A percentile compares a stretch with the other conserved stretches of the same genome.
These are phyloP conservation scores for Hevea brasiliensis DNA, from an alignment of 345 rosid species.

Conservation along the genomic window DNA sequence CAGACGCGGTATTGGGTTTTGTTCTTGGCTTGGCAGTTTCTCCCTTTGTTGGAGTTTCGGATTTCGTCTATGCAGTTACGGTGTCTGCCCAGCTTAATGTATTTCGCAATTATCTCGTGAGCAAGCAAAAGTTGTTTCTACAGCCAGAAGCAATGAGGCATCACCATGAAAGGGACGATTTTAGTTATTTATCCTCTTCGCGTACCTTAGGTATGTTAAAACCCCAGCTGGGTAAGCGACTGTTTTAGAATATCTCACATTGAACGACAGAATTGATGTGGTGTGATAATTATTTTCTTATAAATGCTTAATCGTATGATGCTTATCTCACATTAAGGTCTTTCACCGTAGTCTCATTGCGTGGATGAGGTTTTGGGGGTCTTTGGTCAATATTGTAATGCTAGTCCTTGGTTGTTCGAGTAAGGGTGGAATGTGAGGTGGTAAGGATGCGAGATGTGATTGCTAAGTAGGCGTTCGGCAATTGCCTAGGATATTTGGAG, in stretches of 20 bases:
- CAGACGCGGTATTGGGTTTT: background rate
- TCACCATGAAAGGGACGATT: background rate
- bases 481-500: too few species aligned
- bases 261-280: background rate
- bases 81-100: constrained; percentile 4
- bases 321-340: too few species aligned
- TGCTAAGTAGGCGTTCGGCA: too few species aligned
- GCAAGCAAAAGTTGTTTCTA: background rate
- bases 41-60: constrained; percentile 4
- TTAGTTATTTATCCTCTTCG: background rate
- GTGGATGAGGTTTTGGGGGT: background rate
- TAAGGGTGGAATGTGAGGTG: background rate
- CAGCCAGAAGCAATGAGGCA: background rate
- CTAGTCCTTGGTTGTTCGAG: background rate
- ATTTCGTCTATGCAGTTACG: constrained; percentile 1
- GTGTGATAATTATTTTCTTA: background rate
- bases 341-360: background rate
- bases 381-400: background rate
- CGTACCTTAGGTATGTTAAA: background rate
- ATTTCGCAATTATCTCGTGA: background rate
- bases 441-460: background rate
- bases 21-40: background rate
- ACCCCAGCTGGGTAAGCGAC: background rate
- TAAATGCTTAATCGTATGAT: background rate
- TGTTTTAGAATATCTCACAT: background rate